Evolutionary conservation across 2,329 filamentous ascomycete species (phyloP).

Genomic region (Chrysoporthe cubensis): DNA sequence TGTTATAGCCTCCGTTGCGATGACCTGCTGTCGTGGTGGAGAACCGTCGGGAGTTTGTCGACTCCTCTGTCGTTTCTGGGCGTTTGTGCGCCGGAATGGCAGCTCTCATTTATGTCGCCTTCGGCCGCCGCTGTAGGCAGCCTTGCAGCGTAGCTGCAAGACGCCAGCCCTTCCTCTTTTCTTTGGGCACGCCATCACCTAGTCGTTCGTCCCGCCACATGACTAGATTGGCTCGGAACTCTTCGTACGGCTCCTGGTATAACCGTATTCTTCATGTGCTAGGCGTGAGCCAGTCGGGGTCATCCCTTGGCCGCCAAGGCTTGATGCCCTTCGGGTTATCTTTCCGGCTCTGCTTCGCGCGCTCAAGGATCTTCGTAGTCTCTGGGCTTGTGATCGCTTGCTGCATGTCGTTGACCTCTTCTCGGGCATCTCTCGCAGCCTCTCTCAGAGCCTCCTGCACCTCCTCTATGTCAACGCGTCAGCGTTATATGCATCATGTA

Average conservation of each 20-base stretch:
- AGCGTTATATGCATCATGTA: background rate
- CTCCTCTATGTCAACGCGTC: background rate
- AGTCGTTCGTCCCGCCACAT: background rate
- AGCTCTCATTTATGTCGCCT: background rate
- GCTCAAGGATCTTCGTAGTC: conserved; percentile 54
- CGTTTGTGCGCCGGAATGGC: background rate
- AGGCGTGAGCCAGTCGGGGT: conserved; percentile 59
- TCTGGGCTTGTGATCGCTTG: conserved; percentile 51
- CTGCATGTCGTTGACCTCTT: conserved; percentile 57
- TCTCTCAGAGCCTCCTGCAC: conserved; percentile 2
- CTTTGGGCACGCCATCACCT: background rate
- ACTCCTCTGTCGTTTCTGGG: background rate
- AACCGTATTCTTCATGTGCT: conserved; percentile 21
- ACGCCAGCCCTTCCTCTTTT: background rate
- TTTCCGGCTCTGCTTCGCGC: conserved; percentile 56
- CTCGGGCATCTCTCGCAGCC: conserved; percentile 47
- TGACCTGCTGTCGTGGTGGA: background rate
- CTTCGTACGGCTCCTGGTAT: conserved; percentile 31
- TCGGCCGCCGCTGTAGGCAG: background rate
- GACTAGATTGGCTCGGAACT: background rate
- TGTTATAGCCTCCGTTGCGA: background rate
- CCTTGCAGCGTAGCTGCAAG: background rate
- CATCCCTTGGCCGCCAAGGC: conserved; percentile 61
- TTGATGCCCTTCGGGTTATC: conserved; percentile 61
- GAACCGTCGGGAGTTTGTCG: background rate